phyloP scores from a whole-genome alignment of 2,329 filamentous ascomycete species.

The Verticillium nonalfalfae region DNA sequence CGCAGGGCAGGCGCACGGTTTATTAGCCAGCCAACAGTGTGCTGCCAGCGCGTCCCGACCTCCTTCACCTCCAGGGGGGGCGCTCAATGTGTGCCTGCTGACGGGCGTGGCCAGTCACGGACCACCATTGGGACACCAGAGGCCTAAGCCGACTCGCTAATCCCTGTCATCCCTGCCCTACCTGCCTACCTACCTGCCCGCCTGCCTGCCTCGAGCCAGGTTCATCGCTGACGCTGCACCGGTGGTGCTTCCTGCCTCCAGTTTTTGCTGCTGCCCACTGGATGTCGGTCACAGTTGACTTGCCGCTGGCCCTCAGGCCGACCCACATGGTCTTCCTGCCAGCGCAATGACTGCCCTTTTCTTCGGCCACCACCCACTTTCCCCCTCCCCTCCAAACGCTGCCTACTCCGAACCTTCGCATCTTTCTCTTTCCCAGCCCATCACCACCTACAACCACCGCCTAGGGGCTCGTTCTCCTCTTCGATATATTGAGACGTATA shows the following conservation, averaged over 20 bases:
- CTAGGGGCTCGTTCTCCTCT: not conserved
- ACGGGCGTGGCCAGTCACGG: slow-evolving; percentile 3
- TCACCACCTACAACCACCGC: not conserved
- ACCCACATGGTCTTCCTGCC: not conserved
- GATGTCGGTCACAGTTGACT: slow-evolving; percentile 4
- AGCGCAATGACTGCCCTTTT: slow-evolving; percentile 14
- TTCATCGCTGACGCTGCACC: not conserved
- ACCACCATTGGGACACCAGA: slow-evolving; percentile 1
- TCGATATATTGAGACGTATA: slow-evolving; percentile 6
- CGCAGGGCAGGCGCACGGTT: slow-evolving; percentile 6
- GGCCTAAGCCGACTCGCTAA: not conserved
- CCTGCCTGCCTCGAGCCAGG: not conserved
- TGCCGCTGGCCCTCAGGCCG: slow-evolving; percentile 3
- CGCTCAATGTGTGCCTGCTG: slow-evolving; percentile 1
- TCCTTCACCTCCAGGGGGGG: not conserved
- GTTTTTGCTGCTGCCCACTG: slow-evolving; percentile 2
- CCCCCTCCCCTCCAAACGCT: slow-evolving; percentile 15
- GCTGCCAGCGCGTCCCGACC: slow-evolving; percentile 14
- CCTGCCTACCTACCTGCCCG: not conserved
- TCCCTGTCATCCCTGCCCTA: not conserved
- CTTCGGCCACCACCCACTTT: slow-evolving; percentile 18
- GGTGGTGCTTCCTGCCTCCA: not conserved
- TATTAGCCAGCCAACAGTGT: slow-evolving; percentile 20
- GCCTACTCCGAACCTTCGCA: slow-evolving; percentile 17
- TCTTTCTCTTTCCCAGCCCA: slow-evolving; percentile 13